Evolutionary conservation across 495 filamentous ascomycete genomes (phyloP), one percentile per base, ranked within the genome.

Genomic region (Beverwykella pulmonaria): DNA sequence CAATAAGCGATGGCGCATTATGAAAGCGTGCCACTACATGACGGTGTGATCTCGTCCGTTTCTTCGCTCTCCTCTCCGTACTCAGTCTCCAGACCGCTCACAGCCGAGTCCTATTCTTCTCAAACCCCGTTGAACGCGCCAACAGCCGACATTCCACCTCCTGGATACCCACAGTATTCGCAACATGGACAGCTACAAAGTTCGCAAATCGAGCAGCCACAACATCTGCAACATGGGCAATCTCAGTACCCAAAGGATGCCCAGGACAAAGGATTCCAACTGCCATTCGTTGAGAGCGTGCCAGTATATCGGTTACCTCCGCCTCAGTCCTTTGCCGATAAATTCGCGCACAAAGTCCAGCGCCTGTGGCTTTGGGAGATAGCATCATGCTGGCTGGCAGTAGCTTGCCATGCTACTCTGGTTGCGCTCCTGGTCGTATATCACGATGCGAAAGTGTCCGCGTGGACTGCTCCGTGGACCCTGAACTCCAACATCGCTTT

Each of bases 361-460:
- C 23, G 48, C 3, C 48, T 53, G 2, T 62, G 46, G 48, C 30
- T 53, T 1, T 62, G 48, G 59, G 59, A 53, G 30, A 22, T 25
- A 19, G 15, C 20, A 26, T 15, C 59, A 17, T 62, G 46, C 17
- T 47, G 32, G 2, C 8, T 64, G 23, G 50, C 61, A 3, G 25
- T 57, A 17, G 50, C 10, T 2, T 15, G 22, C 20, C 61, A 64
- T 29, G 19, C 48, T 29, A 39, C 39, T 22, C 48, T 57, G 50
- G 34, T 64, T 22, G 25, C 53, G 2, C 22, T 64, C 15, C 15
- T 57, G 8, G 20, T 23, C 23, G 52, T 56, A 3, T 57, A 56
- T 46, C 22, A 64, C 36, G 49, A 46, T 15, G 30, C 60, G 30
- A 63, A 34, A 27, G 50, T 49, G 48, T 63, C 60, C 1, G 39